A percentile compares a stretch with the other conserved stretches of the same genome.
Conservation (phyloP, 805 yeast species). For the Pichia membranifaciens region DNA sequence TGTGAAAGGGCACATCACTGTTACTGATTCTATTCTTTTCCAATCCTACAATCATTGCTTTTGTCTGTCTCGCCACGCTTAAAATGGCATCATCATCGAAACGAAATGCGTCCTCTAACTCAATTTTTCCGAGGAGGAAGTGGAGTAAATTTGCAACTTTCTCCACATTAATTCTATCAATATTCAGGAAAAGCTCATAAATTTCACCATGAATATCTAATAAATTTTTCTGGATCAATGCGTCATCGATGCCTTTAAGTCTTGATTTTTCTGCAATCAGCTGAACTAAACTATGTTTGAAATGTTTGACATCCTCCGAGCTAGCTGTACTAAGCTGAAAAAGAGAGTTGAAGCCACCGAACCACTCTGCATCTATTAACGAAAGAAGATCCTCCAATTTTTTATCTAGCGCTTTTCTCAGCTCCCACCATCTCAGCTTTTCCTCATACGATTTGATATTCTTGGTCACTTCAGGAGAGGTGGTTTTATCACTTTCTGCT, state of each 20-base stretch:
- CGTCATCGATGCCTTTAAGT: background rate
- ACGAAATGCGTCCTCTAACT: constrained; percentile 40
- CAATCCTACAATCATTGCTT: background rate
- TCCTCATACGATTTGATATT: constrained; percentile 51
- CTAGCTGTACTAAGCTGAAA: constrained; percentile 38
- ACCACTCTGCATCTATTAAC: constrained; percentile 59
- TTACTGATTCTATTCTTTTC: constrained; percentile 21
- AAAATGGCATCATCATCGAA: background rate
- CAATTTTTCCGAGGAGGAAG: constrained; percentile 53
- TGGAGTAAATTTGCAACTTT: constrained; percentile 57
- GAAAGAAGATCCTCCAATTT: constrained; percentile 47
- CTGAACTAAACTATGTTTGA: constrained; percentile 33
- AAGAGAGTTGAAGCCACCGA: constrained; percentile 70
- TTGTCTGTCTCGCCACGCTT: too few relatives aligned
- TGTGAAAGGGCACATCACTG: constrained; percentile 36
- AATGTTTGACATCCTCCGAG: constrained; percentile 23
- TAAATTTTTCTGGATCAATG: background rate
- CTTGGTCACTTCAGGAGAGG: constrained; percentile 48
- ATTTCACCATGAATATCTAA: constrained; percentile 5
- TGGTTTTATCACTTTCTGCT: constrained; percentile 52
- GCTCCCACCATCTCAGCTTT: constrained; percentile 73
- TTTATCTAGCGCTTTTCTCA: constrained; percentile 56
- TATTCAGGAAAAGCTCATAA: constrained; percentile 13
- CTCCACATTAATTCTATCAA: background rate
- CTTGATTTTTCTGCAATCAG: background rate